Evolutionary conservation across 1,284 basidiomycete genomes (phyloP).

Genomic region (Trametes pubescens): DNA sequence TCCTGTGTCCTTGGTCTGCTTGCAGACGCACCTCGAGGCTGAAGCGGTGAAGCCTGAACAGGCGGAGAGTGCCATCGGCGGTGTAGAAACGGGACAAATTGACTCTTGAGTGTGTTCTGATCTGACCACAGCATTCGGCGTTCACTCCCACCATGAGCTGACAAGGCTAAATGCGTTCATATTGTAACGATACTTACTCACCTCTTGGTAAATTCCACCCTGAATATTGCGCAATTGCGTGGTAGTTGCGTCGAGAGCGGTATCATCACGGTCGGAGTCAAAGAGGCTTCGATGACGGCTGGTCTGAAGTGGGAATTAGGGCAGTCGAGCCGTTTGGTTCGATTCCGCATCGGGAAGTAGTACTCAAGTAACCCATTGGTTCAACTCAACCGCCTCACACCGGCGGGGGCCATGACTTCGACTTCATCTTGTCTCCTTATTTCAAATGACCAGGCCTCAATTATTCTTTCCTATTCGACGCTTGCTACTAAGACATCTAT

Average conservation of each 20-base stretch:
- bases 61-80: conserved; percentile 1
- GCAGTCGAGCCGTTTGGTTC: conserved; percentile 3
- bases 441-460: too few relatives aligned
- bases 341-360: neutral
- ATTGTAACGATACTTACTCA: neutral
- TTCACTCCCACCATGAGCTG: neutral
- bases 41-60: conserved; percentile 7
- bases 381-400: neutral
- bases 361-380: too few relatives aligned
- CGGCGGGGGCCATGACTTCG: too few relatives aligned
- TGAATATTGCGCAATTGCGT: neutral
- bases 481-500: too few relatives aligned
- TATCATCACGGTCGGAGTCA: neutral
- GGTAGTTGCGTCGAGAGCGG: neutral
- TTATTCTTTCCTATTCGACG: too few relatives aligned
- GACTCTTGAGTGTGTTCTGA: conserved; percentile 3
- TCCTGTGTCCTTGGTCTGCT: conserved; percentile 12
- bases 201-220: neutral
- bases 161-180: neutral
- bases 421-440: too few relatives aligned
- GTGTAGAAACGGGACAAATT: conserved; percentile 7
- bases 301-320: neutral
- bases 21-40: conserved; percentile 9
- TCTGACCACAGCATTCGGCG: conserved; percentile 3
- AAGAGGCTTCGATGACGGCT: neutral